Conservation (phyloP, 805 yeast genomes). For the Metschnikowia amazonensis region DNA sequence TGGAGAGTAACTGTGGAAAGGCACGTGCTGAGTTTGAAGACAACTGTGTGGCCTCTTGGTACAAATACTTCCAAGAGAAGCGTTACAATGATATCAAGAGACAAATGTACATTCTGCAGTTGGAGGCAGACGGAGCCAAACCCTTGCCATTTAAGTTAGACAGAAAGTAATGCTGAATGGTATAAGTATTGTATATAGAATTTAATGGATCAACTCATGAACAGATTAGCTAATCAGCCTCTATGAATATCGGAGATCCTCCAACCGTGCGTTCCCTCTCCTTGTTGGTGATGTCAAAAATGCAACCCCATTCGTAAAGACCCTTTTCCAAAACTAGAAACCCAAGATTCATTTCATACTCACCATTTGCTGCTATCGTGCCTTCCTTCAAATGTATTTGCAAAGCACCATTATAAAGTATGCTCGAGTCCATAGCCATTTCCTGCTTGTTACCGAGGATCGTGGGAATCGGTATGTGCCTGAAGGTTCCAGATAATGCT, state of each 20-base stretch:
- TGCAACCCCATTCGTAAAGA: constrained; percentile 71
- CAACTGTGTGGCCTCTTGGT: constrained; percentile 88
- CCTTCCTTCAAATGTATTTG: constrained; percentile 48
- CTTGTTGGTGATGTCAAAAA: constrained; percentile 27
- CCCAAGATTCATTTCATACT: constrained; percentile 45
- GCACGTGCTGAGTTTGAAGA: constrained; percentile 58
- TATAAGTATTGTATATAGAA: constrained; percentile 9
- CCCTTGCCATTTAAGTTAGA: constrained; percentile 29
- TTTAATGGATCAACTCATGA: not conserved
- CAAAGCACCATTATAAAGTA: constrained; percentile 69
- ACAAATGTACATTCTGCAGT: constrained; percentile 62
- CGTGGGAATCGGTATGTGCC: constrained; percentile 51
- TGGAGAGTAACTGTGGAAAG: constrained; percentile 53
- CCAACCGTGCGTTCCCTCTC: constrained; percentile 20
- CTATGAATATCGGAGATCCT: constrained; percentile 33
- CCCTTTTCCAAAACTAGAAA: constrained; percentile 72
- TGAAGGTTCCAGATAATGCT: constrained; percentile 49
- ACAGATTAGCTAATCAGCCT: constrained; percentile 18
- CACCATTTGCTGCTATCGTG: constrained; percentile 41
- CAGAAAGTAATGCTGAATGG: constrained; percentile 15
- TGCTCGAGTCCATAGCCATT: constrained; percentile 45
- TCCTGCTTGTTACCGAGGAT: constrained; percentile 13
- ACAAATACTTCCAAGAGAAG: constrained; percentile 83
- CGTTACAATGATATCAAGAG: constrained; percentile 72
- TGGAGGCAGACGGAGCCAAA: constrained; percentile 58